These are phyloP conservation scores for Triglochin maritima DNA, from an alignment of 106 monocot species.

Conservation along the genomic window DNA sequence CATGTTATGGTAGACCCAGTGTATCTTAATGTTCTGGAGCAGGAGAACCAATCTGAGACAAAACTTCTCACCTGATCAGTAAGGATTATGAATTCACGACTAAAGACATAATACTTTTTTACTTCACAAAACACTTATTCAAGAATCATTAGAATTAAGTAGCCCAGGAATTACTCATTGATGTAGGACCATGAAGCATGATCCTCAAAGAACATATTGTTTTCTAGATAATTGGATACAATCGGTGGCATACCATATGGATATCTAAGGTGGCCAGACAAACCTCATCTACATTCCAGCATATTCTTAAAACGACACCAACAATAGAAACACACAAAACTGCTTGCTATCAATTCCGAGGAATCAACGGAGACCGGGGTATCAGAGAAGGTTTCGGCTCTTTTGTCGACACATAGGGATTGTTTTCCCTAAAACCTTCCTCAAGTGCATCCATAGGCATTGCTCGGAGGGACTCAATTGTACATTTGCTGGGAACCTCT, in stretches of 20 bases:
- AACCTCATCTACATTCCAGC: no score
- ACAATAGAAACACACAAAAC: neutral
- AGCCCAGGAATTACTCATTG: no score
- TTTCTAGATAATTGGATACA: no score
- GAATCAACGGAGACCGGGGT: conserved; percentile 65
- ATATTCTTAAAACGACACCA: neutral
- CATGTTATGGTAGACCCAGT: conserved; percentile 60
- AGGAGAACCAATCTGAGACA: conserved; percentile 63
- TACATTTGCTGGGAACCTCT: conserved; percentile 54
- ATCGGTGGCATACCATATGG: no score
- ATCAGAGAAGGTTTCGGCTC: conserved; percentile 52
- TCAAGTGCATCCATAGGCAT: conserved; percentile 65
- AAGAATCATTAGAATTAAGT: no score
- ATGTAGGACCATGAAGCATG: no score
- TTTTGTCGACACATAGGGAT: conserved; percentile 60
- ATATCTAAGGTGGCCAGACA: no score
- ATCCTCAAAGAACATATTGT: no score
- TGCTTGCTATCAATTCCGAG: conserved; percentile 29
- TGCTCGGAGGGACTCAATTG: conserved; percentile 66
- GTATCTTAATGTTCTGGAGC: conserved; percentile 51
- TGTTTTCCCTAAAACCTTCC: conserved; percentile 82
- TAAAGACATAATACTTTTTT: no score
- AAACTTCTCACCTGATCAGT: neutral
- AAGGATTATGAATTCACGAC: no score
- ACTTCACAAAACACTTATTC: no score